Evolutionary conservation across 1,284 basidiomycete species (phyloP).

Genomic region (Peniophora sp.): DNA sequence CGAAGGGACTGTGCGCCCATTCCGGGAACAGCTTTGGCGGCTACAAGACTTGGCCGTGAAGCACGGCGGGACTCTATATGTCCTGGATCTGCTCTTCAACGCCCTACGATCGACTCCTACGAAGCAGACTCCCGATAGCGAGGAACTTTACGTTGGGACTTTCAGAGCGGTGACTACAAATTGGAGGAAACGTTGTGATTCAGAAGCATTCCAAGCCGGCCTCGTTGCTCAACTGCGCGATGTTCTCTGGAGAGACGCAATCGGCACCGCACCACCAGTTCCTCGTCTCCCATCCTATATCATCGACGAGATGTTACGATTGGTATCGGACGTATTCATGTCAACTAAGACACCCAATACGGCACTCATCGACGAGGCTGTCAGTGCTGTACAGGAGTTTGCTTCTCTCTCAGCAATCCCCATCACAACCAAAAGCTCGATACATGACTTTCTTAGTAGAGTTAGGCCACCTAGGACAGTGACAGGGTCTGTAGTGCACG

Average conservation of each 20-base stretch:
- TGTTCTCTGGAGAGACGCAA: not conserved
- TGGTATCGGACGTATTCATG: slow-evolving; percentile 4
- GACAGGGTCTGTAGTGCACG: too few species aligned
- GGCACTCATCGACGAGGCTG: too few species aligned
- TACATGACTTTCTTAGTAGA: too few species aligned
- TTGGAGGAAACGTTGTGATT: not conserved
- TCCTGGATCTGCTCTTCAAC: slow-evolving; percentile 6
- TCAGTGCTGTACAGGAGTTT: too few species aligned
- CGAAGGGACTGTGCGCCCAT: slow-evolving; percentile 3
- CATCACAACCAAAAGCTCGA: too few species aligned
- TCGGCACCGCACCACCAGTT: not conserved
- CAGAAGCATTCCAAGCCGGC: slow-evolving; percentile 1
- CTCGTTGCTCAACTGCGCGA: slow-evolving; percentile 5
- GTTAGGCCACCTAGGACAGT: too few species aligned
- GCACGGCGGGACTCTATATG: slow-evolving; percentile 6
- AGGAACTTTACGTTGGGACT: slow-evolving; percentile 4
- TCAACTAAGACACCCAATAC: not conserved
- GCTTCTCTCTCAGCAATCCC: too few species aligned
- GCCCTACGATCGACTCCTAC: slow-evolving; percentile 1
- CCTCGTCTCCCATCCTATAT: slow-evolving; percentile 3
- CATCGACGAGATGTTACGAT: slow-evolving; percentile 4
- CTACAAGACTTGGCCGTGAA: slow-evolving; percentile 5
- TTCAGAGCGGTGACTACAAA: slow-evolving; percentile 4
- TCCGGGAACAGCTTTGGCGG: slow-evolving; percentile 5
- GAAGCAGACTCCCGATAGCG: slow-evolving; percentile 1